Evolutionary conservation across 371 early-diverging fungal genomes (phyloP), one percentile per base, ranked within the genome.

Genomic region (Actinomortierella wolfii): DNA sequence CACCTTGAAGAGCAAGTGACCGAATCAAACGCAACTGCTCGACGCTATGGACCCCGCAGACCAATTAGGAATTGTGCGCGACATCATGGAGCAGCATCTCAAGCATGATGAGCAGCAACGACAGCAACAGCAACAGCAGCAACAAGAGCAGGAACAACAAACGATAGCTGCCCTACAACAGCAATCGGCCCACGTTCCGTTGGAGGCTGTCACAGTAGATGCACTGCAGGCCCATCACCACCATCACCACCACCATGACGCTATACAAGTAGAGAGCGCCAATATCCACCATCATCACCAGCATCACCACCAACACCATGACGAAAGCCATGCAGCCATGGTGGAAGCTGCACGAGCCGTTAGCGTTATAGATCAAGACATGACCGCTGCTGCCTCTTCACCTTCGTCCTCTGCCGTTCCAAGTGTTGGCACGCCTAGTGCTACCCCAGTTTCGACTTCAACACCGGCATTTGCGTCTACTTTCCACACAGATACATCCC

Each of bases 111-210:
- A 49, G 13, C 51, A 58, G 5, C 40, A 58, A 28, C 42, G 60
- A 39, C 9, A 60, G 60, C 9, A 64, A 60, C 49, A 64, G 70
- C 17, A 56, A 64, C 13, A 57, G 53, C 46, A 64, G 20, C 17
- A 64, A 64, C 21, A 69, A 39, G 49, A 69, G 21, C 14, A 69
- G 45, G 44, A 69, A 40, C 26, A 69, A 39, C 50, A 69, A 45
- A 21, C 47, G 11, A 8, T 20, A 18, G 8, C 47, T 47, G 21
- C 21, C 47, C 17, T 47, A 8, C 47, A 47, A 47, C 18, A 47
- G 24, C 47, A 18, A 47, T 47, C 24, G 47, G 18, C 9, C 21
- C 47, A 18, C 47, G 2, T 47, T 6, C 47, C 21, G 9, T 24
- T 20, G 15, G 24, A 47, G 47, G 34, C 34, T 21, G 47, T 47